Evolutionary conservation across 345 rosid genomes (phyloP).

Genomic region (Hypericum androsaemum): DNA sequence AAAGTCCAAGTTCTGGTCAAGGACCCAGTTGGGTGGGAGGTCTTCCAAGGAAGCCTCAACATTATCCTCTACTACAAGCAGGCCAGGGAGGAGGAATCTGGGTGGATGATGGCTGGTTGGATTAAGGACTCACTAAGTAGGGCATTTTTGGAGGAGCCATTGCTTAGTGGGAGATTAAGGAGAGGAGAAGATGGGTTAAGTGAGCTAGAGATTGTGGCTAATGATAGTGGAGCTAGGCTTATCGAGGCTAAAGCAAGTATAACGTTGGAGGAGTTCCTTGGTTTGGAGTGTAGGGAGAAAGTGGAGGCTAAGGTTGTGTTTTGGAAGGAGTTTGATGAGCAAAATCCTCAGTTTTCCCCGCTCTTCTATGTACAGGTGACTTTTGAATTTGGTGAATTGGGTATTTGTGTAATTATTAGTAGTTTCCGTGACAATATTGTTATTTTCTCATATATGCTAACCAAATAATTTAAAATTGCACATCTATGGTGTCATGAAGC

Average conservation of each 20-base stretch:
- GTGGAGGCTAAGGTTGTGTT: slow-evolving; percentile 48
- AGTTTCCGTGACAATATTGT: background rate
- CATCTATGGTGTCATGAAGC: no score
- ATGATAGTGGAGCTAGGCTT: slow-evolving; percentile 61
- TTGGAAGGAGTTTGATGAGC: slow-evolving; percentile 71
- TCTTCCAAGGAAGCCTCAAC: slow-evolving; percentile 41
- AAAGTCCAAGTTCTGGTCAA: slow-evolving; percentile 24
- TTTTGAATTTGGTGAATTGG: background rate
- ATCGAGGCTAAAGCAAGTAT: slow-evolving; percentile 40
- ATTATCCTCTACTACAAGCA: slow-evolving; percentile 38
- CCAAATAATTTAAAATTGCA: no score
- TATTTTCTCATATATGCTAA: background rate
- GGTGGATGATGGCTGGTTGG: slow-evolving; percentile 63
- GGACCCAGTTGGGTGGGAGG: slow-evolving; percentile 25
- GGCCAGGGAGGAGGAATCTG: slow-evolving; percentile 33
- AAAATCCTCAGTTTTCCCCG: slow-evolving; percentile 57
- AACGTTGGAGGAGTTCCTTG: slow-evolving; percentile 44
- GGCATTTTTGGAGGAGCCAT: slow-evolving; percentile 47
- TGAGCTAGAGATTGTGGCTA: slow-evolving; percentile 60
- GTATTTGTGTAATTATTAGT: background rate
- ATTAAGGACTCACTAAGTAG: slow-evolving; percentile 58
- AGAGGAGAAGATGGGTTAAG: slow-evolving; percentile 25
- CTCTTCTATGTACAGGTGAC: slow-evolving; percentile 61
- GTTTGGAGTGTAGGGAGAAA: slow-evolving; percentile 24
- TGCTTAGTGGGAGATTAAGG: slow-evolving; percentile 51